phyloP scores from a whole-genome alignment of 2,329 filamentous ascomycete species.

The Alternaria novae-zelandiae region DNA sequence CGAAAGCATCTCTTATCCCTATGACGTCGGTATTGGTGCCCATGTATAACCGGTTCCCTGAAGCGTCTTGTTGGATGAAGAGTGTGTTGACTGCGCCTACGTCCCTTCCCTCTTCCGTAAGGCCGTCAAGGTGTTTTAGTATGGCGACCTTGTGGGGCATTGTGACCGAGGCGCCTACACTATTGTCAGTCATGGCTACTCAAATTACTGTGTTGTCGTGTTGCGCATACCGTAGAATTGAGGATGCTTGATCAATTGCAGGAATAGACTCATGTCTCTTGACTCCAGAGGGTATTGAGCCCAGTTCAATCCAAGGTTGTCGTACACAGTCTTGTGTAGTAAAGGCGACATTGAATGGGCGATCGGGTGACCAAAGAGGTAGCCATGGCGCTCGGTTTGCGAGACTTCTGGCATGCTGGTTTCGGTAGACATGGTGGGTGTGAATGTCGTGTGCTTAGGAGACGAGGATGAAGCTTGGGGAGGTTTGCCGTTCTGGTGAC shows the following conservation, averaged over 20 bases:
- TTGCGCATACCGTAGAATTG: constrained; percentile 67
- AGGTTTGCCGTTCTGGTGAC: not conserved
- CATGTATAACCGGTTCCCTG: constrained; percentile 62
- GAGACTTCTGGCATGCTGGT: constrained; percentile 19
- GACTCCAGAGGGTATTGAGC: constrained; percentile 58
- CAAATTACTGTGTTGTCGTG: too few relatives aligned
- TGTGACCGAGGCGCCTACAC: constrained; percentile 71
- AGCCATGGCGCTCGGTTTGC: constrained; percentile 55
- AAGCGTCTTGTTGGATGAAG: constrained; percentile 62
- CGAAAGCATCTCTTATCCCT: constrained; percentile 76
- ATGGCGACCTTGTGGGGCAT: constrained; percentile 87
- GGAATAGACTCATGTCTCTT: constrained; percentile 52
- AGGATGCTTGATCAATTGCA: constrained; percentile 60
- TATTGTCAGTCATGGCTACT: not conserved
- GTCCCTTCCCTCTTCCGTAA: constrained; percentile 74
- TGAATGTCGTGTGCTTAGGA: not conserved
- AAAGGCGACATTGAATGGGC: constrained; percentile 63
- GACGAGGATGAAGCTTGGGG: not conserved
- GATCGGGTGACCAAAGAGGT: constrained; percentile 64
- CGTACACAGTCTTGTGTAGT: constrained; percentile 62
- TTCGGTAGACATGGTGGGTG: constrained; percentile 21
- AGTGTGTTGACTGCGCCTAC: constrained; percentile 84
- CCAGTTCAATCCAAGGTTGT: constrained; percentile 59
- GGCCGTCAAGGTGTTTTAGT: constrained; percentile 72
- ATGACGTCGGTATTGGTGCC: constrained; percentile 84